Evolutionary conservation across 139 green algal species (phyloP), one percentile per base, ranked within the genome.

Genomic region (Auxenochlorella pyrenoidosa): DNA sequence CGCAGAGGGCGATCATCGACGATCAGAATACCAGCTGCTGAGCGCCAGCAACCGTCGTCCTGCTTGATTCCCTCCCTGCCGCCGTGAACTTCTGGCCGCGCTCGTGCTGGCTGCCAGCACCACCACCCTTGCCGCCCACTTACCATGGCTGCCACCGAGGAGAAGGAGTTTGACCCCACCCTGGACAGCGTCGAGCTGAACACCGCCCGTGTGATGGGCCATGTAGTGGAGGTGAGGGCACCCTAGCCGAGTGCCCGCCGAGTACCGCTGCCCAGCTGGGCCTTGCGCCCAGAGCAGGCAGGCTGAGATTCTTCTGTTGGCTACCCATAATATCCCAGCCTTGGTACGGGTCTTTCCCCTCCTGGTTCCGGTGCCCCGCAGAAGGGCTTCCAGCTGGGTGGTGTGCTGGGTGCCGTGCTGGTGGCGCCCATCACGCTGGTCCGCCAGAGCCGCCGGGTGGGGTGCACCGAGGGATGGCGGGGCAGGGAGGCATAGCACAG

Each of bases 331-430:
- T 10, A 54, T 10, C 32, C 32, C n/a, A 2, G 13, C 58, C 79
- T 41, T 68, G 82, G 66, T 30, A 16, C 30, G n/a, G n/a, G n/a
- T n/a, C 54, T 24, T 47, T 36, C 36, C 30, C 34, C 34, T 44
- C 10, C 70, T 41, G n/a, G n/a, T n/a, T n/a, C n/a, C n/a, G n/a
- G n/a, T n/a, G 30, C 2, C 2, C 30, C 28, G 80, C 80, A 85
- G 40, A 90, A 90, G 40, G 87, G 87, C 16, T 80, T 80, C 26
- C 87, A 90, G 54, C 19, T 65, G 19, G 87, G 87, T 34, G 51
- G 75, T 16, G 18, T 90, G 24, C 6, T 88, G 6, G 81, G 78
- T 38, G 65, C 32, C 30, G 44, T 18, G 5, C 21, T 87, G 34
- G 86, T 89, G 24, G 78, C 80, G 5, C 80, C 80, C 28, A 43